Evolutionary conservation across 495 filamentous ascomycete genomes (phyloP).

Genomic region (Pyronema omphalodes): DNA sequence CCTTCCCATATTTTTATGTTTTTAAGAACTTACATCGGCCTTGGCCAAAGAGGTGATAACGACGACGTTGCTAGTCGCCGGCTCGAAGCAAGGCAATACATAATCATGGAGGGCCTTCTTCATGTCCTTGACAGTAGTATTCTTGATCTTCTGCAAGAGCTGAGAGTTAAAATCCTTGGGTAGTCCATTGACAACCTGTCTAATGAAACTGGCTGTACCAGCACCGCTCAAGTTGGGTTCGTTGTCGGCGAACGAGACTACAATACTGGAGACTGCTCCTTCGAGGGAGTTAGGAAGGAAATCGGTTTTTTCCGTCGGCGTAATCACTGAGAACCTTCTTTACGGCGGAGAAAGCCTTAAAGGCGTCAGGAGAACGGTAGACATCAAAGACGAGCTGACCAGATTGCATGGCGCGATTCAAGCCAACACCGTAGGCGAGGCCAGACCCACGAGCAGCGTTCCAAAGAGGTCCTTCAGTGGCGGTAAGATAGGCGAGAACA

Average conservation of each 20-base stretch:
- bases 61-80: slow-evolving; percentile 60
- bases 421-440: slow-evolving; percentile 70
- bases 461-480: slow-evolving; percentile 89
- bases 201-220: slow-evolving; percentile 62
- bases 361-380: slow-evolving; percentile 75
- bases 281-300: slow-evolving; percentile 76
- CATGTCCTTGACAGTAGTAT: slow-evolving; percentile 59
- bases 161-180: slow-evolving; percentile 59
- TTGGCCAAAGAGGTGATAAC: slow-evolving; percentile 77
- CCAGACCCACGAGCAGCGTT: slow-evolving; percentile 70
- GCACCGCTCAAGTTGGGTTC: slow-evolving; percentile 66
- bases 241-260: slow-evolving; percentile 66
- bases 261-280: slow-evolving; percentile 74
- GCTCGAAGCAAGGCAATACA: slow-evolving; percentile 58
- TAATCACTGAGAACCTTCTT: slow-evolving; percentile 55
- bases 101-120: slow-evolving; percentile 54
- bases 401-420: slow-evolving; percentile 52
- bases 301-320: slow-evolving; percentile 35
- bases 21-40: slow-evolving; percentile 45
- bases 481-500: slow-evolving; percentile 74
- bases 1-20: not conserved
- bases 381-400: slow-evolving; percentile 67
- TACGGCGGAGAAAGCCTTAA: slow-evolving; percentile 64
- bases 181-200: slow-evolving; percentile 57
- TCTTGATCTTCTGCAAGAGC: slow-evolving; percentile 56